These are phyloP conservation scores for Marvania coccoides DNA, from an alignment of 139 green algal genomes.

Conservation along the genomic window DNA sequence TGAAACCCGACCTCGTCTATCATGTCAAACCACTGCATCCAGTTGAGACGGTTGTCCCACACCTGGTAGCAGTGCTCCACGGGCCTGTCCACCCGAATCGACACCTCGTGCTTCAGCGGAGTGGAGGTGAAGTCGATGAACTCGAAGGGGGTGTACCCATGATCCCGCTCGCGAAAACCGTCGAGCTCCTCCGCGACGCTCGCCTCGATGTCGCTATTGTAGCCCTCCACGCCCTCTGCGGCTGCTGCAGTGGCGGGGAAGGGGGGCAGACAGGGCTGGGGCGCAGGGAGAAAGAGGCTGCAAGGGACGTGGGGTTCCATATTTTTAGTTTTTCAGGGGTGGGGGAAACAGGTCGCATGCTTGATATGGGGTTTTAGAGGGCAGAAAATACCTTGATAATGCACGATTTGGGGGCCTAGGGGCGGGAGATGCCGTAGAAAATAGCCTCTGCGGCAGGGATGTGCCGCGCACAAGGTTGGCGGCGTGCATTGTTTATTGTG, in stretches of 20 bases:
- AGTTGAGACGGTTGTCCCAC: conserved; percentile 27
- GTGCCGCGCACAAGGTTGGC: no score
- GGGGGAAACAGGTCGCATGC: no score
- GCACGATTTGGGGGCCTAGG: no score
- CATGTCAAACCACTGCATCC: conserved; percentile 33
- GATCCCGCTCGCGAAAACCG: not conserved
- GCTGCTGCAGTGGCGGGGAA: not conserved
- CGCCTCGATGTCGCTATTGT: not conserved
- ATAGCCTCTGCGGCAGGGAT: no score
- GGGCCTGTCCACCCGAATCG: conserved; percentile 9
- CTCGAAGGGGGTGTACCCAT: conserved; percentile 31
- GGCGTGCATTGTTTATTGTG: no score
- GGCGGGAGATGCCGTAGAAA: no score
- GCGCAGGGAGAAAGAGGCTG: no score
- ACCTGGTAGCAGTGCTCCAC: conserved; percentile 24
- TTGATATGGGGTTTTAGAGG: no score
- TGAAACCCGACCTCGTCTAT: conserved; percentile 33
- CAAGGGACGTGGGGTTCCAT: no score
- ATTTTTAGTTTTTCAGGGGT: no score
- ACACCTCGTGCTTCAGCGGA: conserved; percentile 23
- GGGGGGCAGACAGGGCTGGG: no score
- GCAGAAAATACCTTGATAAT: no score
- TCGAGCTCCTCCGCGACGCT: not conserved
- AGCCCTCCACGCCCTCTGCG: not conserved
- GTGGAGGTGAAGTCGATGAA: conserved; percentile 29